Evolutionary conservation across 139 green algal species (phyloP), one percentile per base, ranked within the genome.

Genomic region (Pycnococcus provasolii): DNA sequence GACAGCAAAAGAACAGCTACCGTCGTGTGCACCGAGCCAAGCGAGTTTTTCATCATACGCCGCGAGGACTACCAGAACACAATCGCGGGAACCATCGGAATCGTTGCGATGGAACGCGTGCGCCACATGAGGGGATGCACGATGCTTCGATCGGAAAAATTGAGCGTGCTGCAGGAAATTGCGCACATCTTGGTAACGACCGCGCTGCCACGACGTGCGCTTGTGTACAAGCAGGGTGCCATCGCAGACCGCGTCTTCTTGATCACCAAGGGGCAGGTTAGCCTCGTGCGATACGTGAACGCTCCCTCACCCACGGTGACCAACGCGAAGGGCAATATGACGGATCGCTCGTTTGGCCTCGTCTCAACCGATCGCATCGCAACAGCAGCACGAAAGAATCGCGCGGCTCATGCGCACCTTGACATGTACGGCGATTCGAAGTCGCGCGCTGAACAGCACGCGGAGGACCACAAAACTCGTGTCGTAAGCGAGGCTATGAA

Each of bases 1-100:
- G 86, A 76, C 63, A 26, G 26, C 26, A 77, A 87, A 1, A 82
- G 90, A 41, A 79, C 75, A 26, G 91, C 90, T 2, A 96, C 90
- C 2, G 87, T 97, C n/a, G 90, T 89, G 2, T 86, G 90, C 6
- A 93, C 4, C 4, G 53, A 60, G 4, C 15, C 39, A 6, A 43
- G 6, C 6, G 53, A 70, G 47, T 60, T 70, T 45, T 37, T 70
- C 46, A 70, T 45, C 26, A 15, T 70, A 5, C 41, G 40, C 13
- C 53, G 54, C 11, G 54, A 61, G 48, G 46, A 61, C 46, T 70
- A 61, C 50, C 15, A 61, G 48, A 45, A 15, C 43, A 70, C 61
- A 47, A 47, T 70, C 4, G 43, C 44, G 48, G 61, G 26, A 26
- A 9, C 47, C 8, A 55, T 4, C 15, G 52, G 40, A 40, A 54